Evolutionary conservation across 2,329 filamentous ascomycete genomes (phyloP).

Genomic region (Calonectria crousiana): DNA sequence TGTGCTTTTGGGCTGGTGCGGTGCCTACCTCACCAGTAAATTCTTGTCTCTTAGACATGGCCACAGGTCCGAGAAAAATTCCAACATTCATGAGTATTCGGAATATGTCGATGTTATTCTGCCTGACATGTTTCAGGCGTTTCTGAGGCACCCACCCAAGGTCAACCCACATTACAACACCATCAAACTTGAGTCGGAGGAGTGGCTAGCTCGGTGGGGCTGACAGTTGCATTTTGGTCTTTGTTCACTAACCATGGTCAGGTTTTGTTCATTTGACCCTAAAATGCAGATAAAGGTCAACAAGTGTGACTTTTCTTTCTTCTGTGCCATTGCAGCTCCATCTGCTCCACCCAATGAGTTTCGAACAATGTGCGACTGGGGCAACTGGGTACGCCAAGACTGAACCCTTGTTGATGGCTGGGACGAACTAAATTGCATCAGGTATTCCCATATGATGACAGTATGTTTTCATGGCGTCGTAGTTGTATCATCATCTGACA

Average conservation of each 20-base stretch:
- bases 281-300: background rate
- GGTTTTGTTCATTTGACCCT: background rate
- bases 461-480: background rate
- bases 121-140: background rate
- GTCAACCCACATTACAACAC: background rate
- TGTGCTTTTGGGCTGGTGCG: too few species aligned
- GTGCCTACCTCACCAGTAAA: background rate
- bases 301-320: conserved; percentile 3
- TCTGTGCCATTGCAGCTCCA: background rate
- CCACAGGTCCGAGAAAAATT: background rate
- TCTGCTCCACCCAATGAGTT: background rate
- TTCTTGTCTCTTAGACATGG: background rate
- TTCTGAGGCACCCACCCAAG: background rate
- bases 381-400: background rate
- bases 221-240: background rate
- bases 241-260: background rate
- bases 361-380: conserved; percentile 2
- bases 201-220: background rate
- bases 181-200: background rate
- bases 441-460: conserved; percentile 8
- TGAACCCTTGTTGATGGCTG: background rate
- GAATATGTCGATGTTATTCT: background rate
- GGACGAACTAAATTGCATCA: background rate
- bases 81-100: background rate
- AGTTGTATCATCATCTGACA: background rate